Percentiles rank a stretch among this genome's conserved stretches.
Conservation (phyloP, 306 rosid species). For the Trifolium subterraneum region DNA sequence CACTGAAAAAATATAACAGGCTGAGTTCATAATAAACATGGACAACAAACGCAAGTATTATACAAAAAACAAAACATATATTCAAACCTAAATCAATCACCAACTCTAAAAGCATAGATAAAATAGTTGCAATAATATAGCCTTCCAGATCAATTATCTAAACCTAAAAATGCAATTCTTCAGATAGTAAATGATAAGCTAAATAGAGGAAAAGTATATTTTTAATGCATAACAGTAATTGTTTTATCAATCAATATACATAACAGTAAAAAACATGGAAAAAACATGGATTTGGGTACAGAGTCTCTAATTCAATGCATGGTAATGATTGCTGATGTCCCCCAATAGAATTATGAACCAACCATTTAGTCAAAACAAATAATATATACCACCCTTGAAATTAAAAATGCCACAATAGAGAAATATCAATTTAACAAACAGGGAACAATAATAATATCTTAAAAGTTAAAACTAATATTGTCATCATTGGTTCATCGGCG, state of each 20-base stretch:
- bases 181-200: conserved; percentile 10
- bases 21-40: conserved; percentile 29
- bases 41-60: conserved; percentile 13
- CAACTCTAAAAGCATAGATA: conserved; percentile 23
- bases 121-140: conserved; percentile 7
- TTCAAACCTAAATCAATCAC: conserved; percentile 13
- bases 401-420: background rate
- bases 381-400: conserved; percentile 12
- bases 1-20: conserved; percentile 68
- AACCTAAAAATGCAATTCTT: conserved; percentile 30
- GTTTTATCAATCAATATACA: background rate
- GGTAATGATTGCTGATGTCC: background rate
- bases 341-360: conserved; percentile 12
- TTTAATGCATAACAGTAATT: conserved; percentile 16
- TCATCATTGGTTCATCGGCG: conserved; percentile 19
- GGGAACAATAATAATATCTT: conserved; percentile 14
- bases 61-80: background rate
- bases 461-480: background rate
- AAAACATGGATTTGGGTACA: conserved; percentile 15
- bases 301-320: conserved; percentile 8
- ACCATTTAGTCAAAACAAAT: conserved; percentile 13
- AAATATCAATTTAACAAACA: background rate
- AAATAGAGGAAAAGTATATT: background rate
- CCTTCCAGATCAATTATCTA: conserved; percentile 6
- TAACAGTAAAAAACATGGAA: conserved; percentile 22